phyloP scores from a whole-genome alignment of 257 asterid genomes.

The Craterostigma plantagineum region DNA sequence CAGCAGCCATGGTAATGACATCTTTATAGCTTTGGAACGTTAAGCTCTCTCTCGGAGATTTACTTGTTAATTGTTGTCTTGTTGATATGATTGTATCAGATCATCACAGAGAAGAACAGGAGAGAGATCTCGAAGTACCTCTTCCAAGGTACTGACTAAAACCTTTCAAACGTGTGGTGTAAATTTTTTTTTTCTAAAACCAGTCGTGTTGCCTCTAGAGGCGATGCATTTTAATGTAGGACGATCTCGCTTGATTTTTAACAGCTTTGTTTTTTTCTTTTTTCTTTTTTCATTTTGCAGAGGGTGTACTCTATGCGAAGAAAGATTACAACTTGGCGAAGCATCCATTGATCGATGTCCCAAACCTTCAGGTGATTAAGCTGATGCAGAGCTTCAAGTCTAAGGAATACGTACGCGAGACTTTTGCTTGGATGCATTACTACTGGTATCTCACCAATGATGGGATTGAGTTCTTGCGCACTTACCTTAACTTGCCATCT shows the following conservation, averaged over 20 bases:
- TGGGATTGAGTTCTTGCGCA: conserved; percentile 81
- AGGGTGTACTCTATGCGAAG: conserved; percentile 90
- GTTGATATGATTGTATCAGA: conserved; percentile 18
- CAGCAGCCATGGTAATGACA: no score
- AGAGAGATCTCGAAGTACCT: conserved; percentile 92
- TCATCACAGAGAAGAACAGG: conserved; percentile 74
- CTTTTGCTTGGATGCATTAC: conserved; percentile 92
- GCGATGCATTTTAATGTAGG: no score
- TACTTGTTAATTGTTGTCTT: neutral
- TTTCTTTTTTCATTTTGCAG: conserved; percentile 14
- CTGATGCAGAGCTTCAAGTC: conserved; percentile 97
- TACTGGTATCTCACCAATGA: conserved; percentile 88
- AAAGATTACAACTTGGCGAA: conserved; percentile 74
- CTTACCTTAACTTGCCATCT: conserved; percentile 76
- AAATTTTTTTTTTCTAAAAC: no score
- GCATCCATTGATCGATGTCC: conserved; percentile 91
- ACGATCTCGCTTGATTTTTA: no score
- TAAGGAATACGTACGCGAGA: conserved; percentile 74
- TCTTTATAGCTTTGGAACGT: no score
- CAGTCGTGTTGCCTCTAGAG: no score
- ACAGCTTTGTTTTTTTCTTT: no score
- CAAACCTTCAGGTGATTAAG: conserved; percentile 87
- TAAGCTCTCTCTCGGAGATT: neutral
- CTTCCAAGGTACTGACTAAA: conserved; percentile 41
- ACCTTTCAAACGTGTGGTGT: no score